These are phyloP conservation scores for Pichia norvegensis DNA, from an alignment of 1,139 yeast genomes.

Conservation along the genomic window DNA sequence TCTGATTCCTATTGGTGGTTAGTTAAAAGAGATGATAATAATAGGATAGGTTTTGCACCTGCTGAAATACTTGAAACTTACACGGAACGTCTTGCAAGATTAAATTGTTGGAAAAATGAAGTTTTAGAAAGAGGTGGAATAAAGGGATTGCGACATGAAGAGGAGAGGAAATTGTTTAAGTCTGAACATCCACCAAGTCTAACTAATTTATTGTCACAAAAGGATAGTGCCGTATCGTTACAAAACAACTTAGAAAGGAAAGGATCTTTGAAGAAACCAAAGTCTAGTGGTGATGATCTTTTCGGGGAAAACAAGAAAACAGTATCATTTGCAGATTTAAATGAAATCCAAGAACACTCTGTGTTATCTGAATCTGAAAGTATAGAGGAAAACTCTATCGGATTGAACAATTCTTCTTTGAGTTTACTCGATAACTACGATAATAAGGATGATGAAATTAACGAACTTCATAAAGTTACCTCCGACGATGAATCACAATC, in stretches of 20 bases:
- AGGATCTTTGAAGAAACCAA: constrained; percentile 26
- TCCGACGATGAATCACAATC: constrained; percentile 16
- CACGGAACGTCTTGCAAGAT: constrained; percentile 81
- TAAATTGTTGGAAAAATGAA: constrained; percentile 89
- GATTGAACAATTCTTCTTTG: background rate
- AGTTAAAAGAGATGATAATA: constrained; percentile 59
- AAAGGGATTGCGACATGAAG: constrained; percentile 18
- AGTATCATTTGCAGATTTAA: constrained; percentile 25
- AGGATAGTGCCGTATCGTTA: constrained; percentile 8
- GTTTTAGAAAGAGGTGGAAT: constrained; percentile 44
- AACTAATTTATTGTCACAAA: constrained; percentile 7
- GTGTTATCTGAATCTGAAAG: background rate
- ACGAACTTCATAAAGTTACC: constrained; percentile 1
- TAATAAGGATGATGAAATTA: background rate
- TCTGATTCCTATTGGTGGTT: constrained; percentile 97
- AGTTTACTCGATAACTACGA: background rate
- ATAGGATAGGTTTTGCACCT: constrained; percentile 81
- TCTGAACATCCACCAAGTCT: constrained; percentile 8
- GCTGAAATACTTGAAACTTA: constrained; percentile 93
- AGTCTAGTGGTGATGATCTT: constrained; percentile 7
- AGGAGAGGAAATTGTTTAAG: constrained; percentile 20
- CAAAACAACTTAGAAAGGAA: constrained; percentile 19
- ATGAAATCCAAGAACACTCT: constrained; percentile 10
- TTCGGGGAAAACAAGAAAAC: constrained; percentile 17
- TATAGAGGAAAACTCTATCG: background rate